Base-by-base conservation (phyloP, 352 stramenopile genomes). In the Globisporangium irregulare region DNA sequence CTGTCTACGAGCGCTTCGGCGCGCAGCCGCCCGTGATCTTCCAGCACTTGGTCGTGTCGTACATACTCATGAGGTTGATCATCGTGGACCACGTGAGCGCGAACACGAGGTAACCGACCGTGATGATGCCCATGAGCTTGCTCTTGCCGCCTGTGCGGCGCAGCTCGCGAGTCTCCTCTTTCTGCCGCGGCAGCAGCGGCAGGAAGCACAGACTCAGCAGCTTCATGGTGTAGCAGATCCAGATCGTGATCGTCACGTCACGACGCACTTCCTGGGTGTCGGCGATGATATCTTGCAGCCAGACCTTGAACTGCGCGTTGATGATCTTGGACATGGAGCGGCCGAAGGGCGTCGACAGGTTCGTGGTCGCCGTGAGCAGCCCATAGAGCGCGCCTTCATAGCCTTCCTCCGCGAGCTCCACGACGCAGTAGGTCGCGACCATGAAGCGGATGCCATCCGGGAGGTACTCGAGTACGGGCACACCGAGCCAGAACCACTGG, bases 401-500 rank as follows among this genome's bases (percentile, higher is more conserved):
- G 32, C 82, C 82, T 12, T 75, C 36, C 60, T 85, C 76, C 24
- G 79, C 76, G n/a, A 90, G 74, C 60, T 90, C 82, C 10, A 90
- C 78, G 14, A 84, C 77, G 24, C 79, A 78, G 48, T 86, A 90
- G 50, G 78, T 88, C 59, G 72, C 74, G 3, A 90, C 66, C 12
- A 90, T 90, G 57, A 87, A 90, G 48, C 72, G 73, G 1, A 87
- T 70, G 48, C 74, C 78, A 22, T 80, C 73, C 0, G 82, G 81
- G 8, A 90, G 58, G 65, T 90, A 74, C 25, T 76, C 78, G n/a
- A 86, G 69, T 14, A 90, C 66, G 0, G 79, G 79, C 15, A 88
- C 78, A 27, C 78, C 79, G 18, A 86, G 79, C 79, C 76, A 90
- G 64, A 90, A 84, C 78, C 79, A 90, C 55, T 86, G 81, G 61